phyloP scores from a whole-genome alignment of 495 filamentous ascomycete genomes.

The Podospora sp. region DNA sequence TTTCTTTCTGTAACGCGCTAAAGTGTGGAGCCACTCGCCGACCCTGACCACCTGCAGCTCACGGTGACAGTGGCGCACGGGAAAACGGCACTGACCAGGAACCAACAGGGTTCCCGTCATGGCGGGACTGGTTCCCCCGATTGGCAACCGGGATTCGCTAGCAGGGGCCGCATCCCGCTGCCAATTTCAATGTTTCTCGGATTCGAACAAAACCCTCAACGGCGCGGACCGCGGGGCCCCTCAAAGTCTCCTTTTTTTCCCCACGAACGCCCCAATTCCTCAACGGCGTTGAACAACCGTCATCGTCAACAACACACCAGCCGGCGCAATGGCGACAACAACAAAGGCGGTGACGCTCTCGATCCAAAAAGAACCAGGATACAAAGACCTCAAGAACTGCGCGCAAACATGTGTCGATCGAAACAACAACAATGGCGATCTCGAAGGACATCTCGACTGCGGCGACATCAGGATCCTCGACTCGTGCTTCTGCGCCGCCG shows the following conservation, averaged over 20 bases:
- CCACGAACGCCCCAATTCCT: neutral
- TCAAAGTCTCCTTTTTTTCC: neutral
- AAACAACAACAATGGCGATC: constrained; percentile 2
- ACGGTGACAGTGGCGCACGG: neutral
- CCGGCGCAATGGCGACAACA: neutral
- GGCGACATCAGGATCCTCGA: constrained; percentile 4
- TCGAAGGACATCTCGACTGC: constrained; percentile 8
- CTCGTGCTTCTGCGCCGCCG: constrained; percentile 2
- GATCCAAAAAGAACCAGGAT: constrained; percentile 2
- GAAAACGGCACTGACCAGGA: neutral
- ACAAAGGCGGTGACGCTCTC: constrained; percentile 3
- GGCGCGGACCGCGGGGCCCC: neutral
- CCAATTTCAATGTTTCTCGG: neutral
- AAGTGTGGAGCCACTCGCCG: neutral
- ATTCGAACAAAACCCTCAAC: constrained; percentile 6
- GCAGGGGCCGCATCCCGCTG: neutral
- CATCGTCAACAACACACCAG: neutral
- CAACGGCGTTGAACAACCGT: neutral
- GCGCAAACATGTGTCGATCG: constrained; percentile 12
- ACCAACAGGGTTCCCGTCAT: neutral
- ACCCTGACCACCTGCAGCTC: neutral
- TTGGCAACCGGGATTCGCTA: constrained; percentile 1
- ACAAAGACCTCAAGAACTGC: neutral
- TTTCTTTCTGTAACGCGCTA: constrained; percentile 5
- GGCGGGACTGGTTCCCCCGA: neutral